Conservation (phyloP, 2,329 filamentous ascomycete genomes). For the Thielaviopsis cerberus region DNA sequence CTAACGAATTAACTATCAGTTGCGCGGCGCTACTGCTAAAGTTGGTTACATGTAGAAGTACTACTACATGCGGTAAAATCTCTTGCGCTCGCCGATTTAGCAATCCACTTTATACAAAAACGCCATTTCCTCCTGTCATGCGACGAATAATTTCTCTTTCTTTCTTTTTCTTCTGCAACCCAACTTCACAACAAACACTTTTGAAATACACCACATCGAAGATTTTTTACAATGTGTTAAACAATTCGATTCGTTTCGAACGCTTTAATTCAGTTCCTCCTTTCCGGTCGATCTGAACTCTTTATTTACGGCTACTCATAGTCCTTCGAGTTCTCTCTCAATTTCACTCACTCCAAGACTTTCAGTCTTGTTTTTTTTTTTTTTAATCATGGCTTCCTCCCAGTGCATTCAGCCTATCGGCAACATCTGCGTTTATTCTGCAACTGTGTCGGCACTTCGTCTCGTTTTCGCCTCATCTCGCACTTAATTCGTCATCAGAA, state of each 20-base stretch:
- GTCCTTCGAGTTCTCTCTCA: conserved; percentile 30
- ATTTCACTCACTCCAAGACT: conserved; percentile 48
- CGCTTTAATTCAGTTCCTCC: conserved; percentile 22
- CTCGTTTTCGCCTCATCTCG: conserved; percentile 44
- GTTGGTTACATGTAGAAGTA: not conserved
- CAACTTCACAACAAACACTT: conserved; percentile 19
- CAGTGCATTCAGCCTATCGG: conserved; percentile 44
- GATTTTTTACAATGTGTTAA: conserved; percentile 40
- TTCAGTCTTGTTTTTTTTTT: conserved; percentile 59
- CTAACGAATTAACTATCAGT: not conserved
- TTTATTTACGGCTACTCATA: conserved; percentile 30
- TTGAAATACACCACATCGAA: conserved; percentile 17
- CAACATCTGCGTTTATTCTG: conserved; percentile 38
- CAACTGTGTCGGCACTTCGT: conserved; percentile 55
- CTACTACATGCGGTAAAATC: not conserved
- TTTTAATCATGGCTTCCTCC: conserved; percentile 62
- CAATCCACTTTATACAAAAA: conserved; percentile 12
- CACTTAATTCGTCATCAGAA: conserved; percentile 16
- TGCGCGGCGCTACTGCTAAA: not conserved
- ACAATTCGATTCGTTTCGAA: conserved; percentile 21
- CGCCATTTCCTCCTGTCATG: not conserved
- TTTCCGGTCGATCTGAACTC: conserved; percentile 50
- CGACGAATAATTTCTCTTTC: conserved; percentile 15
- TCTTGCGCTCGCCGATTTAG: not conserved
- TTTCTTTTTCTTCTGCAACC: conserved; percentile 21